Percentiles rank a stretch among this genome's conserved stretches.
Evolutionary conservation across 75 land plant genomes (phyloP).

Genomic region (Selaginella tamariscina): DNA sequence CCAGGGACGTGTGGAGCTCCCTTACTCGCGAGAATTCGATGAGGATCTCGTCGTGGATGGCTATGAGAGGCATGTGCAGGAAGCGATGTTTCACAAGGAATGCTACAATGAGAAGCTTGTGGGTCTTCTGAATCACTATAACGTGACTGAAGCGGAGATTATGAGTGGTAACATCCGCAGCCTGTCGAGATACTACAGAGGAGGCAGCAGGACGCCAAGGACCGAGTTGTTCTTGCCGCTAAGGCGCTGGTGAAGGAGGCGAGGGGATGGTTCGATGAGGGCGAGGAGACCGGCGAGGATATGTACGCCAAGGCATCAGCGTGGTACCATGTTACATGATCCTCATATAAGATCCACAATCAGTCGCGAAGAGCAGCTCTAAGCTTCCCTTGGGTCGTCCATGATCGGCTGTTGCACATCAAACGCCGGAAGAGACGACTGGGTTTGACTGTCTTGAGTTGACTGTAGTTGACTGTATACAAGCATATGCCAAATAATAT

Average conservation of each 20-base stretch:
- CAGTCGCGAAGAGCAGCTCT: constrained; percentile 43
- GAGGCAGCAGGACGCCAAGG: constrained; percentile 40
- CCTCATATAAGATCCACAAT: constrained; percentile 31
- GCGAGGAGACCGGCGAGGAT: constrained; percentile 29
- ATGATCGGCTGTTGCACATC: no score
- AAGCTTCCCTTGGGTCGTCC: constrained; percentile 94
- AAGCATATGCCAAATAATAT: no score
- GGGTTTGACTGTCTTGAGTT: no score
- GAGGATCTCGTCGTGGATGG: constrained; percentile 53
- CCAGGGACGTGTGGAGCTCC: no score
- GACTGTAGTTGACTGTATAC: no score
- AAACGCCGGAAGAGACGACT: no score
- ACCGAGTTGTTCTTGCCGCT: constrained; percentile 43
- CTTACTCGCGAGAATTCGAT: constrained; percentile 52
- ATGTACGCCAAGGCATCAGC: constrained; percentile 73
- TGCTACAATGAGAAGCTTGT: constrained; percentile 57
- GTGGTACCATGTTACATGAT: constrained; percentile 91
- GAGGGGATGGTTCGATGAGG: no score
- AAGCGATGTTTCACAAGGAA: constrained; percentile 42
- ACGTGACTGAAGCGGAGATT: no score
- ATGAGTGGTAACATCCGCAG: constrained; percentile 45
- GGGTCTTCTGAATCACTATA: constrained; percentile 65
- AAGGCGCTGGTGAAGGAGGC: constrained; percentile 53
- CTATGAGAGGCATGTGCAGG: constrained; percentile 42
- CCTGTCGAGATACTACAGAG: constrained; percentile 30